Percentiles rank a stretch among this genome's conserved stretches.
Evolutionary conservation across 768 basidiomycete genomes (phyloP).

Genomic region (Collybiopsis confluens): DNA sequence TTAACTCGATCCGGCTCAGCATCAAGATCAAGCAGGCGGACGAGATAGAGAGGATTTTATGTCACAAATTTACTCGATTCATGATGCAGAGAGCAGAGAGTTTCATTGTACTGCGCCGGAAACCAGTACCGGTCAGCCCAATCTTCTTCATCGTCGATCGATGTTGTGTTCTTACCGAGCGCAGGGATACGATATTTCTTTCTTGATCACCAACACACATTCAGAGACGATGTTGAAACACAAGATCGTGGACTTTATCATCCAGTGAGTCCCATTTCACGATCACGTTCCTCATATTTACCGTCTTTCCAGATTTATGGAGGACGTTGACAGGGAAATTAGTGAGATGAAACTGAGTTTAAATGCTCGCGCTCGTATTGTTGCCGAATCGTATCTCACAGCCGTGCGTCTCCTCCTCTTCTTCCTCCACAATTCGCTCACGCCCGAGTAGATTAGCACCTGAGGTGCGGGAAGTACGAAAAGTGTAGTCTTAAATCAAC

Average conservation of each 20-base stretch:
- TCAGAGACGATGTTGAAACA: slow-evolving; percentile 99
- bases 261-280: slow-evolving; percentile 59
- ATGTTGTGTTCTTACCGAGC: neutral
- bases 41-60: slow-evolving; percentile 95
- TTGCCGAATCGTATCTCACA: slow-evolving; percentile 92
- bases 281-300: slow-evolving; percentile 3
- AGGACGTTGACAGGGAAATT: slow-evolving; percentile 98
- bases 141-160: neutral
- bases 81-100: slow-evolving; percentile 99
- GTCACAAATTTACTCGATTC: slow-evolving; percentile 97
- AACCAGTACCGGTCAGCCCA: slow-evolving; percentile 75
- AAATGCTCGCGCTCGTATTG: slow-evolving; percentile 93
- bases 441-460: slow-evolving; percentile 2
- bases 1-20: slow-evolving; percentile 95
- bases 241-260: slow-evolving; percentile 99
- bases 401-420: slow-evolving; percentile 52
- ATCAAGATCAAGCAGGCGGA: slow-evolving; percentile 99
- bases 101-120: slow-evolving; percentile 93
- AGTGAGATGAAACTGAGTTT: slow-evolving; percentile 98
- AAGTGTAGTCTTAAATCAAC: too few species aligned
- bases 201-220: slow-evolving; percentile 95
- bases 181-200: slow-evolving; percentile 97
- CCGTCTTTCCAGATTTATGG: slow-evolving; percentile 73
- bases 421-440: neutral
- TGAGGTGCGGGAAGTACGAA: neutral